A percentile compares a stretch with the other conserved stretches of the same genome.
phyloP scores from a whole-genome alignment of 768 basidiomycete genomes.

The Leccinum barrowsii region DNA sequence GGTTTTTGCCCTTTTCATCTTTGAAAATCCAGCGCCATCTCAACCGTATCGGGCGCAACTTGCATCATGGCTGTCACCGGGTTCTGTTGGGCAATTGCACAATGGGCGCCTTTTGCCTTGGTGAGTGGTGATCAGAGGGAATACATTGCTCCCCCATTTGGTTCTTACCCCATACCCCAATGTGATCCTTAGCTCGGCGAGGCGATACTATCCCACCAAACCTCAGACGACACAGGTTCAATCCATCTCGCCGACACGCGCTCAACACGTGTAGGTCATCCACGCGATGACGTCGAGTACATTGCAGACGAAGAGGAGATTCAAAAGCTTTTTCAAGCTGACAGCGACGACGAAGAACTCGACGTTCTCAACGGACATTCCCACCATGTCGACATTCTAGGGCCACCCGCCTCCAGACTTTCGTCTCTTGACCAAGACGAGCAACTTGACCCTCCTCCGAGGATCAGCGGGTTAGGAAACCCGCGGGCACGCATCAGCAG shows the following conservation, averaged over 20 bases:
- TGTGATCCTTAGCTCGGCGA: slow-evolving; percentile 62
- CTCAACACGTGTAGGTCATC: slow-evolving; percentile 10
- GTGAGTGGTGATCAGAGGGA: slow-evolving; percentile 41
- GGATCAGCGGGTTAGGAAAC: slow-evolving; percentile 38
- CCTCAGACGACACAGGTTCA: slow-evolving; percentile 31
- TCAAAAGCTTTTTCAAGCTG: slow-evolving; percentile 17
- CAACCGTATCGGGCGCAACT: slow-evolving; percentile 67
- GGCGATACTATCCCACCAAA: slow-evolving; percentile 72
- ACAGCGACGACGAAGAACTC: slow-evolving; percentile 22
- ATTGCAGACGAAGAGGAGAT: slow-evolving; percentile 27
- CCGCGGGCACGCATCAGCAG: slow-evolving; percentile 48
- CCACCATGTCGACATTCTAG: not conserved
- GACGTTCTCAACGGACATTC: not conserved
- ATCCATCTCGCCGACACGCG: slow-evolving; percentile 40
- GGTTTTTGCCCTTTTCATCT: slow-evolving; percentile 4
- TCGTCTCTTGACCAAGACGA: slow-evolving; percentile 7
- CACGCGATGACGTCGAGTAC: slow-evolving; percentile 16
- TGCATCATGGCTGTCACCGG: slow-evolving; percentile 75
- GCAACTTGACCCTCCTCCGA: slow-evolving; percentile 13
- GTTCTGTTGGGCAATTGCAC: slow-evolving; percentile 88
- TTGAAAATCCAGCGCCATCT: slow-evolving; percentile 54
- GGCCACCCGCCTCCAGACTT: slow-evolving; percentile 1
- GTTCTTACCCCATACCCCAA: slow-evolving; percentile 20
- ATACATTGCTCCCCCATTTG: not conserved
- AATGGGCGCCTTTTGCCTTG: slow-evolving; percentile 91